Evolutionary conservation across 345 rosid species (phyloP), one percentile per base, ranked within the genome.

Genomic region (Bruguiera sexangula): DNA sequence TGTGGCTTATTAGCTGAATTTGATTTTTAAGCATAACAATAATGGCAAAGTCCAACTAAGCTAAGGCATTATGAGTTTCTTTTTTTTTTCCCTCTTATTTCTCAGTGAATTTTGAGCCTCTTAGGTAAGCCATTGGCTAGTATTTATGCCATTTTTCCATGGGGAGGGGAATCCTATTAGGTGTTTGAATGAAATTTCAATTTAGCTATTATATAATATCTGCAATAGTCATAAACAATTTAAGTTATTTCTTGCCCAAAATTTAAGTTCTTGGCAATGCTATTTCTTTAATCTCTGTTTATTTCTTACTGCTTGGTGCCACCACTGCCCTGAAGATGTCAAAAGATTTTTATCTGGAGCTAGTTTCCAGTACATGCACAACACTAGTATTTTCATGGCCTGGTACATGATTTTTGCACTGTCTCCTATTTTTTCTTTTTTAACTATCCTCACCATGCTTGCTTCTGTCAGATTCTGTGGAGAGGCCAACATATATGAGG

Each of bases 401-500:
- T 16, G 46, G 37, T 43, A 54, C 27, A 31, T 60, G 63, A 7
- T 5, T 60, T 37, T 43, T 2, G 18, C n/a, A 29, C 32, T 66
- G n/a, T 11, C 13, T 10, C 64, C 22, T 63, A 24, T 54, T 34
- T 66, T 6, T 36, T 74, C 60, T 21, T 64, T 69, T 32, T 60
- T 15, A 11, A 11, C 29, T 48, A 13, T 58, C 51, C 36, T 26
- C 32, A 3, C 16, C 6, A 8, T 72, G 32, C 27, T 76, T 63
- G 30, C 52, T 69, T 60, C 60, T 78, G 67, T 55, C 83, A 90
- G 99, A 90, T 68, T 71, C 88, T 70, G 60, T 66, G 21, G 99
- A 96, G 87, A 96, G 86, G 84, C 76, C 93, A 6, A 88, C 96
- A 11, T 89, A 88, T 73, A 68, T 87, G 68, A 85, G 94, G 81